Evolutionary conservation across 257 asterid genomes (phyloP).

Genomic region (Primulina eburnea): DNA sequence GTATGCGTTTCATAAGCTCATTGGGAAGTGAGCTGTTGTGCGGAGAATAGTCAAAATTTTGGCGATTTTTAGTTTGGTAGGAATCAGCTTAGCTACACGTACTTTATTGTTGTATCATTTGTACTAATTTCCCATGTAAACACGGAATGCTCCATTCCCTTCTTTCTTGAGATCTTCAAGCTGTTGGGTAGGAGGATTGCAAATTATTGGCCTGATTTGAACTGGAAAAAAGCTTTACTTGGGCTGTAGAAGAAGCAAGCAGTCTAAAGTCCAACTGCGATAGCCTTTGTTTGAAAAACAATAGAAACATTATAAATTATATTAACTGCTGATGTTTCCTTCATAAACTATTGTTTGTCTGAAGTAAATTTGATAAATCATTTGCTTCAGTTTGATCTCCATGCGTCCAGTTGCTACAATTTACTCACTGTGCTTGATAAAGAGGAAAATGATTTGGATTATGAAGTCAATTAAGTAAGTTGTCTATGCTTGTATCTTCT

Average conservation of each 20-base stretch:
- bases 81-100: background rate
- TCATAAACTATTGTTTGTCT: background rate
- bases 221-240: no score
- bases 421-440: conserved; percentile 34
- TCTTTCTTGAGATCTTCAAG: no score
- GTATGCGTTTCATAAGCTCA: conserved; percentile 71
- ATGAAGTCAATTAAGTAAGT: conserved; percentile 46
- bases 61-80: background rate
- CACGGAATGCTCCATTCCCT: background rate
- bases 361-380: background rate
- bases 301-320: background rate
- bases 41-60: background rate
- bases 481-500: conserved; percentile 14
- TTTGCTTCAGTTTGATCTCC: conserved; percentile 59
- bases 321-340: background rate
- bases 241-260: background rate
- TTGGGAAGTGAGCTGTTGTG: conserved; percentile 42
- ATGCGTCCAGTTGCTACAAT: conserved; percentile 42
- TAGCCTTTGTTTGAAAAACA: background rate
- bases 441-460: conserved; percentile 31
- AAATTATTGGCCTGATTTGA: no score
- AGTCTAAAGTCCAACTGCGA: background rate
- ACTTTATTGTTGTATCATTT: no score
- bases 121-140: no score
- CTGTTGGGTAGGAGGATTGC: no score